phyloP scores from a whole-genome alignment of 768 basidiomycete species.

The Butyriboletus loyo region DNA sequence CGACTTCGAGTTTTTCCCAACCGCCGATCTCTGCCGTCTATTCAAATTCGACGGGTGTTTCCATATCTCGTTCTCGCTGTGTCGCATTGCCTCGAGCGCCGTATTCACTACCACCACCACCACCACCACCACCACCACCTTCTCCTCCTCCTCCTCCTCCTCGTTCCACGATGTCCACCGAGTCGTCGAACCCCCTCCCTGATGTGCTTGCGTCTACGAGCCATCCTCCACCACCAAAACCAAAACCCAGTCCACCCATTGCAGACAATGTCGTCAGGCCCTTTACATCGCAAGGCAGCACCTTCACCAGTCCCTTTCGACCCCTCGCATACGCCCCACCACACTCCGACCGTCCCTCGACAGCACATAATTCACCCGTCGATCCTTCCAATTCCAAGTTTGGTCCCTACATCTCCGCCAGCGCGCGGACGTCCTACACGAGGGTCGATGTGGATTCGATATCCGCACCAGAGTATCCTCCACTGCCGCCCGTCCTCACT shows the following conservation, averaged over 20 bases:
- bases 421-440: slow-evolving; percentile 53
- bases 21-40: too few relatives aligned
- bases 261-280: slow-evolving; percentile 29
- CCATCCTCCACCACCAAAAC: slow-evolving; percentile 1
- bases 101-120: not conserved
- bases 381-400: slow-evolving; percentile 3
- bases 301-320: slow-evolving; percentile 7
- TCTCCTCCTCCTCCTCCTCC: too few relatives aligned
- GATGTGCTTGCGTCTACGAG: not conserved
- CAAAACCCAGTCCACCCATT: slow-evolving; percentile 18
- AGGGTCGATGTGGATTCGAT: slow-evolving; percentile 41
- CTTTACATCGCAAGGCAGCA: slow-evolving; percentile 27
- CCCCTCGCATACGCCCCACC: slow-evolving; percentile 2
- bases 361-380: slow-evolving; percentile 10
- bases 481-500: slow-evolving; percentile 21
- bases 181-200: not conserved
- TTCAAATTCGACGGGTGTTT: too few relatives aligned
- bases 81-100: not conserved
- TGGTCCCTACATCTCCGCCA: slow-evolving; percentile 35
- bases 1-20: too few relatives aligned
- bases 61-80: not conserved
- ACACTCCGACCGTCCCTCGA: slow-evolving; percentile 18
- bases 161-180: not conserved
- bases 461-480: slow-evolving; percentile 21
- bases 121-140: not conserved